A percentile compares a stretch with the other conserved stretches of the same genome.
These are phyloP conservation scores for Lasiodiplodia sp. DNA, from an alignment of 2,329 filamentous ascomycete genomes.

Conservation along the genomic window DNA sequence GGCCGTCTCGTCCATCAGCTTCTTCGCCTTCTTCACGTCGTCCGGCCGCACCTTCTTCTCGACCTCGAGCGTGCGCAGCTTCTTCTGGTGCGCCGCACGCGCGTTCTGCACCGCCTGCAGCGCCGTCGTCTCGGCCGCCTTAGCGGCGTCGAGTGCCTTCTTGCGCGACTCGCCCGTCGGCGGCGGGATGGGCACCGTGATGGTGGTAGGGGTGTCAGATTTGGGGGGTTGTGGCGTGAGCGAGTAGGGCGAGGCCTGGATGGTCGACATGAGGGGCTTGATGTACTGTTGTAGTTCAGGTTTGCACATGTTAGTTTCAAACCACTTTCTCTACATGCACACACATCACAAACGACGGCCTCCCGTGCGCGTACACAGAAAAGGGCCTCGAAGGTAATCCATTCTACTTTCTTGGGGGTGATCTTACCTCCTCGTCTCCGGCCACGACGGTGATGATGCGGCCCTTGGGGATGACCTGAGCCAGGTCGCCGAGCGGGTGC, in stretches of 20 bases:
- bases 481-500: conserved; percentile 66
- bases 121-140: conserved; percentile 53
- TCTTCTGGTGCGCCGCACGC: conserved; percentile 58
- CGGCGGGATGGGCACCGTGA: conserved; percentile 64
- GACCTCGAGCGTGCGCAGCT: conserved; percentile 53
- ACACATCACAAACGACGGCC: no score
- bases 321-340: not conserved
- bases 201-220: conserved; percentile 56
- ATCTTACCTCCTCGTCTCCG: conserved; percentile 66
- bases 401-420: no score
- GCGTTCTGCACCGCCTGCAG: conserved; percentile 52
- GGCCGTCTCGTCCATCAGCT: conserved; percentile 59
- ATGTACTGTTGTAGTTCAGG: conserved; percentile 52
- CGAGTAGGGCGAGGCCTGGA: conserved; percentile 59
- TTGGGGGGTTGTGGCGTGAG: conserved; percentile 60
- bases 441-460: conserved; percentile 67
- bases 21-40: conserved; percentile 57
- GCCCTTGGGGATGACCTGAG: conserved; percentile 72
- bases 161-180: conserved; percentile 64
- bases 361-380: no score
- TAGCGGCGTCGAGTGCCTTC: conserved; percentile 47
- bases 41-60: conserved; percentile 55
- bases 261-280: conserved; percentile 62
- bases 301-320: no score
- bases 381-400: no score